Evolutionary conservation across 805 yeast species (phyloP).

Genomic region (Pichia gijzeniarum): DNA sequence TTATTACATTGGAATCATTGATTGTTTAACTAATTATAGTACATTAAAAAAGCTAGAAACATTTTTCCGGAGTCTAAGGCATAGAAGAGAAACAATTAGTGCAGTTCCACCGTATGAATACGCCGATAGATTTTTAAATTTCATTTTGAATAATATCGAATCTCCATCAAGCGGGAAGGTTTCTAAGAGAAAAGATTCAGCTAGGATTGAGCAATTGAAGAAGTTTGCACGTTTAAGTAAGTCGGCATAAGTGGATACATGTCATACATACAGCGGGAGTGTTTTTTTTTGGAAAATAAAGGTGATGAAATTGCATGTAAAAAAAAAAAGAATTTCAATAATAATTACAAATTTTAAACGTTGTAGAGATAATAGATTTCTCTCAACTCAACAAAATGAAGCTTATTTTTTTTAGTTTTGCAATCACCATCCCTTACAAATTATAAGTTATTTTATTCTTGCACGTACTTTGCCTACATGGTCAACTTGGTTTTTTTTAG

Average conservation of each 20-base stretch:
- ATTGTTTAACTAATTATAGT: conserved; percentile 80
- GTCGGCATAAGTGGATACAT: conserved; percentile 5
- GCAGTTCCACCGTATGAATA: conserved; percentile 90
- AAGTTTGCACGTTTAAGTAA: background rate
- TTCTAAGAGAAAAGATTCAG: background rate
- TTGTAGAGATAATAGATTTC: no score
- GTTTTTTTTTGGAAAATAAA: background rate
- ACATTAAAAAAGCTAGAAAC: conserved; percentile 76
- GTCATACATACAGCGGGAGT: background rate
- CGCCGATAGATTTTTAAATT: conserved; percentile 76
- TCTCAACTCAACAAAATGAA: no score
- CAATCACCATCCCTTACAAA: no score
- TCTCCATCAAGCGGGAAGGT: conserved; percentile 10
- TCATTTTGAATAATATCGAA: conserved; percentile 36
- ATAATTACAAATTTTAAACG: no score
- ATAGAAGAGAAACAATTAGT: conserved; percentile 63
- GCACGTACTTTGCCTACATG: no score
- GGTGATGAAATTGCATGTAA: background rate
- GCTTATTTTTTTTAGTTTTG: no score
- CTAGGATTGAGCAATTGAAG: conserved; percentile 2
- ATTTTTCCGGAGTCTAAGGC: conserved; percentile 68
- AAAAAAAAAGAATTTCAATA: no score
- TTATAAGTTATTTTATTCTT: no score
- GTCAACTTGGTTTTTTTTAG: no score
- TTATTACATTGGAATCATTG: conserved; percentile 90